Conservation (phyloP, 306 rosid genomes). For the Abrus precatorius region DNA sequence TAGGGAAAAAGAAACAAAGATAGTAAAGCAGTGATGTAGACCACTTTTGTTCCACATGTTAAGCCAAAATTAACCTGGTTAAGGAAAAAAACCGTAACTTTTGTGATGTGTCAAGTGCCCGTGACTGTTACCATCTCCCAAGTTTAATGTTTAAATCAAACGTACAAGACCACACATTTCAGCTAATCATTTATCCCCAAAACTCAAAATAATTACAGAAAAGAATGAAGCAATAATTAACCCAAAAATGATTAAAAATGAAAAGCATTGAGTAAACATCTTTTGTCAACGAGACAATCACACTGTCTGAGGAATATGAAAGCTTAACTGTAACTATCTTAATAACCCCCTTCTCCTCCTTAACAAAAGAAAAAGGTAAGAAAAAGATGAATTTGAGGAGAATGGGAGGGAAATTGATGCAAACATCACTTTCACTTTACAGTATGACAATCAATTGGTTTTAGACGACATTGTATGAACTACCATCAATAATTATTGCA, state of each 20-base stretch:
- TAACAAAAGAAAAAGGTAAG: not conserved
- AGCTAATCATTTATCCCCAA: slow-evolving; percentile 24
- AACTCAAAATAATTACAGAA: slow-evolving; percentile 40
- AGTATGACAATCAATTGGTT: slow-evolving; percentile 36
- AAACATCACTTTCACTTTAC: slow-evolving; percentile 46
- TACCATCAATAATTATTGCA: slow-evolving; percentile 44
- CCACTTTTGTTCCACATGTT: slow-evolving; percentile 65
- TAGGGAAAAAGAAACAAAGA: slow-evolving; percentile 47
- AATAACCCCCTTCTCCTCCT: not conserved
- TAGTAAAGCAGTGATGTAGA: slow-evolving; percentile 63
- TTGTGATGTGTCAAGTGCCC: slow-evolving; percentile 56
- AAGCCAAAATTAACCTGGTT: slow-evolving; percentile 42
- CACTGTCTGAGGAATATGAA: slow-evolving; percentile 68
- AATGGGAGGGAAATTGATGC: slow-evolving; percentile 41
- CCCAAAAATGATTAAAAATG: slow-evolving; percentile 50
- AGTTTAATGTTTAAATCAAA: slow-evolving; percentile 38
- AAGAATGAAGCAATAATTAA: slow-evolving; percentile 59
- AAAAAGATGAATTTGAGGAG: slow-evolving; percentile 33
- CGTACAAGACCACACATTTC: slow-evolving; percentile 20
- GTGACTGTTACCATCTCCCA: slow-evolving; percentile 30
- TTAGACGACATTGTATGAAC: slow-evolving; percentile 43
- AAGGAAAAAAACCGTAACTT: slow-evolving; percentile 57
- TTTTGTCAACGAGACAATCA: slow-evolving; percentile 78
- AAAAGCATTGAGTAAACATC: slow-evolving; percentile 52
- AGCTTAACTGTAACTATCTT: slow-evolving; percentile 54